These are phyloP conservation scores for Wickerhamomyces bovis DNA, from an alignment of 805 yeast genomes.

Conservation along the genomic window DNA sequence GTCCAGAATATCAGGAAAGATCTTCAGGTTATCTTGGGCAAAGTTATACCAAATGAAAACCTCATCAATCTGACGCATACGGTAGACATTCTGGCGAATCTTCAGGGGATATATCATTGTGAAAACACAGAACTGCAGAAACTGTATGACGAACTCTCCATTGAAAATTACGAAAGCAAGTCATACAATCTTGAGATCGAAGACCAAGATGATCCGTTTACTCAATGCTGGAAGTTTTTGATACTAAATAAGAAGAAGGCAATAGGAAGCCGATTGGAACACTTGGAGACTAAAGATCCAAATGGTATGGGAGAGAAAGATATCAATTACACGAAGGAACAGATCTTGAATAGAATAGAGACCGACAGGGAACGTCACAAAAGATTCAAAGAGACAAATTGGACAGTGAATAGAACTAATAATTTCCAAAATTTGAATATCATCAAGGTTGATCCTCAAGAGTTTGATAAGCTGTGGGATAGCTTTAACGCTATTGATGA, in stretches of 20 bases:
- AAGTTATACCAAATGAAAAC: slow-evolving; percentile 30
- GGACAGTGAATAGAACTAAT: slow-evolving; percentile 50
- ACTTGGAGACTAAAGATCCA: slow-evolving; percentile 3
- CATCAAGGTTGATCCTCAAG: slow-evolving; percentile 30
- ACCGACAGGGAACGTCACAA: slow-evolving; percentile 91
- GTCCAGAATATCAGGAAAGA: slow-evolving; percentile 26
- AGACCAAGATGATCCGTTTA: slow-evolving; percentile 13
- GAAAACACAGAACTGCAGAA: slow-evolving; percentile 5
- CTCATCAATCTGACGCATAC: slow-evolving; percentile 16
- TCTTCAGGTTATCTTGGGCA: slow-evolving; percentile 27
- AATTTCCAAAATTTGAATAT: not conserved
- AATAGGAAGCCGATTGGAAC: slow-evolving; percentile 8
- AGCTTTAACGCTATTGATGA: slow-evolving; percentile 30
- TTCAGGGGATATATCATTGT: slow-evolving; percentile 13
- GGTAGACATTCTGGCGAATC: slow-evolving; percentile 13
- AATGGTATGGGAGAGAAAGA: not conserved
- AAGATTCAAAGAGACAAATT: slow-evolving; percentile 69
- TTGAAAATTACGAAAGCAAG: not conserved
- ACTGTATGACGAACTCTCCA: not conserved
- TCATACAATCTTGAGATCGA: not conserved
- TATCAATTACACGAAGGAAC: slow-evolving; percentile 32
- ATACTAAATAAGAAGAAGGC: slow-evolving; percentile 14
- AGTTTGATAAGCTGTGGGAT: slow-evolving; percentile 45
- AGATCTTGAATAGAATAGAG: slow-evolving; percentile 75
- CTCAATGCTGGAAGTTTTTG: slow-evolving; percentile 18